Evolutionary conservation across 2,329 filamentous ascomycete genomes (phyloP).

Genomic region (Venturiaceae sp.): DNA sequence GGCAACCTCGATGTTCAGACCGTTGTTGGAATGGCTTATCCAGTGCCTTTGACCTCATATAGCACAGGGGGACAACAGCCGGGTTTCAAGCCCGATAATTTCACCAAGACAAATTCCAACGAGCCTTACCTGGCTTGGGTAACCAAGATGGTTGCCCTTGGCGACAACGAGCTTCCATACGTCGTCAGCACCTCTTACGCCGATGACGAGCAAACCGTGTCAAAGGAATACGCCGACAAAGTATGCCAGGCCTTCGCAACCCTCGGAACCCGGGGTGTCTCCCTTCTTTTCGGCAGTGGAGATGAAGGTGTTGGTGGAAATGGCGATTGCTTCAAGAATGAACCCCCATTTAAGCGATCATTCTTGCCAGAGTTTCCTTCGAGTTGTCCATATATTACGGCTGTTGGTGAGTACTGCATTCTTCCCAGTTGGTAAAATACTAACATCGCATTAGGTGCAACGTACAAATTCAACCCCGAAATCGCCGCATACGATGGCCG

Average conservation of each 20-base stretch:
- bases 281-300: constrained; percentile 29
- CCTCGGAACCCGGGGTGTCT: constrained; percentile 28
- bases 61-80: constrained; percentile 3
- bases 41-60: constrained; percentile 6
- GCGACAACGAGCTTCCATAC: constrained; percentile 22
- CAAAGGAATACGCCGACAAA: constrained; percentile 24
- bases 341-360: constrained; percentile 22
- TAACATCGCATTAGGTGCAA: too few relatives aligned
- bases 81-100: not conserved
- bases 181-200: constrained; percentile 29
- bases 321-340: constrained; percentile 32
- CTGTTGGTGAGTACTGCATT: too few relatives aligned
- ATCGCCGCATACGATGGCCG: not conserved
- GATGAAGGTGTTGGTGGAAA: constrained; percentile 25
- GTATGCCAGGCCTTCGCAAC: constrained; percentile 30
- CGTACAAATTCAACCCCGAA: constrained; percentile 16
- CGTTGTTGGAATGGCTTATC: constrained; percentile 6
- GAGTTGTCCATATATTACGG: constrained; percentile 37
- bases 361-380: constrained; percentile 38
- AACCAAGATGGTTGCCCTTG: constrained; percentile 22
- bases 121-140: constrained; percentile 35
- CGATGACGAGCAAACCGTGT: constrained; percentile 29
- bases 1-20: constrained; percentile 7
- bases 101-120: constrained; percentile 27
- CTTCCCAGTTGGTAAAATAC: too few relatives aligned